Evolutionary conservation across 352 stramenopile species (phyloP), one percentile per base, ranked within the genome.

Genomic region (Pythium vanterpoolii): DNA sequence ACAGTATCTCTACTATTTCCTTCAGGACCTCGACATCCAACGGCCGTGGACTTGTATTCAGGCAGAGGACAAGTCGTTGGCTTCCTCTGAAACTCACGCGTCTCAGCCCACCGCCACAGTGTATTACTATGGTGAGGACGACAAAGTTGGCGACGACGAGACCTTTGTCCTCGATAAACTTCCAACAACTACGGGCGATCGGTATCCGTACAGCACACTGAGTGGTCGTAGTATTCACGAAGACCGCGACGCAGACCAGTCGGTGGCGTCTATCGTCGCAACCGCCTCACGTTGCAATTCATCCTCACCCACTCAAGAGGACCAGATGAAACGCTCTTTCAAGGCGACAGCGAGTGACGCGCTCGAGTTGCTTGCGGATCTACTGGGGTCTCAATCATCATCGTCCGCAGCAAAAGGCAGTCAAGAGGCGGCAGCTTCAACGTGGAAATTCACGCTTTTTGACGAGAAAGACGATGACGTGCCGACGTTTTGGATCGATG

Each of bases 291-390:
- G 34, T 4, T 23, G 33, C 21, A 24, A 5, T 26, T 24, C 0
- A 10, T 14, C 19, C 19, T 5, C 19, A 14, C 5, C 19, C 3
- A 16, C 4, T 39, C 62, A 31, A 14, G 55, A 47, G 19, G 78
- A 72, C 5, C 72, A 73, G 1, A 76, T 79, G 33, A 74, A 38
- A 34, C 76, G 67, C 30, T 49, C 74, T 13, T 90, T 87, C 51
- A 86, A 89, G 62, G 81, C 79, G 2, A 90, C 78, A 0, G 85
- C 84, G 4, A 40, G 54, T 5, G 84, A 93, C 44, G 88, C 85
- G 13, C 67, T 96, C 34, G 93, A 90, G 50, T 59, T 96, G 27
- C 76, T 96, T 26, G 83, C 87, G 1, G 77, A 90, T 49, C 63
- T 96, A 21, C 60, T 96, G 23, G 86, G 86, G n/a, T 66, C 58